Evolutionary conservation across 140 eudicot genomes (phyloP), one percentile per base, ranked within the genome.

Genomic region (Artemisia princeps): DNA sequence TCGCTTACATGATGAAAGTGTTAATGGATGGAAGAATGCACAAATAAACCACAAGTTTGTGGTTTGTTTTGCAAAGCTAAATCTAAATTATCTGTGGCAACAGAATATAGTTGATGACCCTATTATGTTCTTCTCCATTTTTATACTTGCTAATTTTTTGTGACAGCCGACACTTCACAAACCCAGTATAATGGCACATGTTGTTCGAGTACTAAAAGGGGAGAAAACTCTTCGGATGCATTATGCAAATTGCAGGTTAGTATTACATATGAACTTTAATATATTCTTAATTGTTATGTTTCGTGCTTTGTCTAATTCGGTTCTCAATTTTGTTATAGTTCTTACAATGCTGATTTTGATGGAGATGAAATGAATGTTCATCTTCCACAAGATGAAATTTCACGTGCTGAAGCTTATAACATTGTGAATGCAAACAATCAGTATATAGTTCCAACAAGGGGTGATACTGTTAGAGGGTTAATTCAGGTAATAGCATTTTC

Each of bases 301-400:
- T 65, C 19, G 11, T 30, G 14, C 15, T 48, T 40, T 67, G 4
- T 10, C 19, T 60, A 67, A 67, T 72, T 22, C 53, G 72, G 52
- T 69, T 26, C 23, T 37, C 10, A 6, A 58, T 70, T 46, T 26
- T 50, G 16, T 55, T 22, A 26, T 64, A 91, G 96, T 73, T 80
- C 97, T 30, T 91, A 83, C 55, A 91, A 91, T 83, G 97, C 97
- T 77, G 97, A 91, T 82, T 91, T 91, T 88, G 97, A 91, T 44
- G 97, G 97, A 6, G 97, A 91, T 67, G 97, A 91, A 76, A 91
- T 91, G 76, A 91, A 91, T 83, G 97, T 91, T 59, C 97, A 91
- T 79, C 79, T 91, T n/a, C 97, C 97, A 33, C 97, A 91, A 88
- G 97, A 91, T 80, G 97, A 91, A 77, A 81, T 91, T 54, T 91